Evolutionary conservation across 106 monocot species (phyloP), one percentile per base, ranked within the genome.

Genomic region (Apostasia ramifera): DNA sequence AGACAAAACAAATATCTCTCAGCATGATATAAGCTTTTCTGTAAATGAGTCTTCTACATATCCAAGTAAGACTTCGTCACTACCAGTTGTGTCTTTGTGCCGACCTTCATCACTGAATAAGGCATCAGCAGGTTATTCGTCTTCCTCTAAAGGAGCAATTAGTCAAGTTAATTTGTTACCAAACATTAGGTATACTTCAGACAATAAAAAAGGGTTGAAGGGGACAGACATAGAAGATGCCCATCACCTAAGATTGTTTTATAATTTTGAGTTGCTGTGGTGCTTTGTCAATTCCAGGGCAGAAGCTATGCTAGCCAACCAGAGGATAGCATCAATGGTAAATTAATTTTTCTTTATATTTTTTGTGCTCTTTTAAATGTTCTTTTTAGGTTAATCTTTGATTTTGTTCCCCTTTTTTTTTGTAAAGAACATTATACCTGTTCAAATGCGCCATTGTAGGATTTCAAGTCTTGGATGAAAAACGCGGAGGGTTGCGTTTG

Each of bases 221-320:
- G 75, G 68, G 47, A 61, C 71, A 55, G 72, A 81, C 13, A 50
- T 76, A 12, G 85, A 89, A 66, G 78, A 82, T 67, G 76, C 44
- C 39, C 82, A 85, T 73, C 85, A 82, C 37, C 58, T 89, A 44
- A 50, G 83, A 37, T 37, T 98, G 59, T 71, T 87, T 51, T 59
- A 90, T 57, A 93, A 82, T 69, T 81, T 81, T 66, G 76, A 71
- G 59, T 48, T 90, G 79, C 98, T 93, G 49, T 98, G 98, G 98
- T 81, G 71, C 57, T 88, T 88, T 56, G 71, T 88, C 39, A 98
- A 93, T 83, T 85, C 87, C 14, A 73, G 57, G 67, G 81, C 80
- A 50, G 83, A 83, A 59, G 78, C 72, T 55, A 67, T 76, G 39
- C 71, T 76, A 53, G 59, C 61, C 14, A 66, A 67, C 49, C 90